Evolutionary conservation across 176 grass and related monocot genomes (phyloP), one percentile per base, ranked within the genome.

Genomic region (Zizania latifolia): DNA sequence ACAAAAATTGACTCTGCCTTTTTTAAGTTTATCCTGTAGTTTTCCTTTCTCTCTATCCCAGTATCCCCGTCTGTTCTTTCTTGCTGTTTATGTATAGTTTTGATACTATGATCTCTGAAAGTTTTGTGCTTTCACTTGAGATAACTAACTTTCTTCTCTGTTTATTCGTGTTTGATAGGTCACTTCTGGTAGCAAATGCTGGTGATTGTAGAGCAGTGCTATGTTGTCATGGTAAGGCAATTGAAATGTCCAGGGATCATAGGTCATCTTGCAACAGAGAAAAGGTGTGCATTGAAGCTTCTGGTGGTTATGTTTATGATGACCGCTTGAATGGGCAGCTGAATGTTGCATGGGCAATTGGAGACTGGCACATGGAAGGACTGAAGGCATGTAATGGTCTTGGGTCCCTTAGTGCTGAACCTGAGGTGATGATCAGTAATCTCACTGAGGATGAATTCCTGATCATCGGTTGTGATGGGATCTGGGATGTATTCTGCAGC

Each of bases 331-430:
- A 98, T 39, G 95, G 86, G 38, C 79, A 92, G 68, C 91, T 94
- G 51, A 94, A 91, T 38, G 95, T 94, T 4, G 79, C 91, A 0
- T 82, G 91, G 71, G 91, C 95, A 54, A 90, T 94, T 2, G 91
- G 91, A 24, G 95, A 98, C 29, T 98, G 91, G 91, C 91, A 98
- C 76, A 80, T 98, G 89, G 91, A 98, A 80, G 91, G 91, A 45
- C 51, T 98, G 86, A 98, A 98, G 56, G 72, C 79, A 23, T 54
- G 38, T 0, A 74, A 81, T 31, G 83, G 92, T 50, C 53, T 81
- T 26, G 86, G 91, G 33, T 89, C 91, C 37, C 91, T 98, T 27
- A 92, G 89, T 79, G 91, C 86, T 0, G 91, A 94, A 64, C 95
- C 95, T 26, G 95, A 98, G 86, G 79, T 98, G 40, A 92, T 85